Evolutionary conservation across 192 early-diverging fungal genomes (phyloP).

Genomic region (Linnemannia zychae): DNA sequence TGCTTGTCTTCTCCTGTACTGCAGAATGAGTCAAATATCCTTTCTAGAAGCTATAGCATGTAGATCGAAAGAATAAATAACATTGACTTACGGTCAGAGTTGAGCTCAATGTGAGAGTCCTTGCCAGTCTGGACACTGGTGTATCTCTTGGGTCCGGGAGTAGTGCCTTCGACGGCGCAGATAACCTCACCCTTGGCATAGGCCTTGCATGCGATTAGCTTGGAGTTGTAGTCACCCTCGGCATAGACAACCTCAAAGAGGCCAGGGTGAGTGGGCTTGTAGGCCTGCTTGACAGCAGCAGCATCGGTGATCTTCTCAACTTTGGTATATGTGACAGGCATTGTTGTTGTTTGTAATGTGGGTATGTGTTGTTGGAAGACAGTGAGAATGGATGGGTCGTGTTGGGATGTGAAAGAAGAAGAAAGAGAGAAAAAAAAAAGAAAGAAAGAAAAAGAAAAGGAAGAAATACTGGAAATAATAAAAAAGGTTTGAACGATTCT

Average conservation of each 20-base stretch:
- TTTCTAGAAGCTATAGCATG: neutral
- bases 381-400: neutral
- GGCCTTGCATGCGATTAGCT: conserved; percentile 52
- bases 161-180: conserved; percentile 59
- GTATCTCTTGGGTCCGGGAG: conserved; percentile 66
- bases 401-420: neutral
- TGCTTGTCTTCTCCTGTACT: neutral
- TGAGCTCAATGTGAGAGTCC: conserved; percentile 66
- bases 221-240: conserved; percentile 62
- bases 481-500: neutral
- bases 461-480: neutral
- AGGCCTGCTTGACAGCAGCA: conserved; percentile 50
- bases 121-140: conserved; percentile 65
- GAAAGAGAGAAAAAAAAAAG: neutral
- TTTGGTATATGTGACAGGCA: conserved; percentile 54
- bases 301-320: conserved; percentile 53
- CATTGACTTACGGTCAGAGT: conserved; percentile 60
- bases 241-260: conserved; percentile 57
- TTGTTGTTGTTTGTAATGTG: neutral
- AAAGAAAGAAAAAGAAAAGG: neutral
- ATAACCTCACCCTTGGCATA: conserved; percentile 63
- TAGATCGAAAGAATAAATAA: neutral
- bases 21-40: neutral
- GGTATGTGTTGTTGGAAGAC: neutral
- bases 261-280: conserved; percentile 61